A percentile compares a stretch with the other conserved stretches of the same genome.
Conservation (phyloP, 1,284 basidiomycete species). For the Papiliotrema flavescens region DNA sequence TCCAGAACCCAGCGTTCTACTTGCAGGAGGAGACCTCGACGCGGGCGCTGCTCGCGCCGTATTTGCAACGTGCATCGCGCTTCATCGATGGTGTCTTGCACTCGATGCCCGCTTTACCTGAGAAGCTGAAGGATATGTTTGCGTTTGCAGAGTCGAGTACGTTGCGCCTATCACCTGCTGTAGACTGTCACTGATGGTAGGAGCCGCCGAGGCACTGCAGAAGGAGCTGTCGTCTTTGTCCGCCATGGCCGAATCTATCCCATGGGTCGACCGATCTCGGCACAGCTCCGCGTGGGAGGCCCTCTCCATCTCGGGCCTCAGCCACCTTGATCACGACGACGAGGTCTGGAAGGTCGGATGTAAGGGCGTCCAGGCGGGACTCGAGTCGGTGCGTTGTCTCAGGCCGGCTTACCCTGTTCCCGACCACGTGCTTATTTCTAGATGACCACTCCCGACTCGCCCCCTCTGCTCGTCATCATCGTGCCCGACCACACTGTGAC, state of each 20-base stretch:
- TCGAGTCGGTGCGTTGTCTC: conserved; percentile 31
- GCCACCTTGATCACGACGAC: conserved; percentile 20
- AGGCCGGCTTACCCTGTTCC: neutral
- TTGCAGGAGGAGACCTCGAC: conserved; percentile 26
- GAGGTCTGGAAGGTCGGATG: conserved; percentile 40
- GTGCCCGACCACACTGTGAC: conserved; percentile 16
- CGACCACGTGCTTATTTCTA: conserved; percentile 8
- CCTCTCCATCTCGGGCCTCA: conserved; percentile 38
- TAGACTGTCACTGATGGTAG: conserved; percentile 20
- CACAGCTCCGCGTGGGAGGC: conserved; percentile 38
- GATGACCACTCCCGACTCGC: conserved; percentile 42
- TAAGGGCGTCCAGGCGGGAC: conserved; percentile 37
- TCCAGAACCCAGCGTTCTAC: conserved; percentile 39
- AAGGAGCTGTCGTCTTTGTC: conserved; percentile 43
- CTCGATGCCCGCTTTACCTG: conserved; percentile 25
- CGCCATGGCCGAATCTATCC: conserved; percentile 40
- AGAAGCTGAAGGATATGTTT: conserved; percentile 36
- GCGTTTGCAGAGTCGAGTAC: conserved; percentile 39
- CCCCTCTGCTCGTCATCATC: conserved; percentile 44
- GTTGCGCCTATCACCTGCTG: conserved; percentile 3
- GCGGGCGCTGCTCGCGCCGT: conserved; percentile 34
- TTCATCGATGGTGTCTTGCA: conserved; percentile 32
- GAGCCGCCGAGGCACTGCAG: conserved; percentile 34
- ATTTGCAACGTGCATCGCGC: conserved; percentile 33
- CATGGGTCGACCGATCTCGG: conserved; percentile 26